A percentile compares a stretch with the other conserved stretches of the same genome.
These are phyloP conservation scores for Linum usitatissimum DNA, from an alignment of 345 rosid species.

Conservation along the genomic window DNA sequence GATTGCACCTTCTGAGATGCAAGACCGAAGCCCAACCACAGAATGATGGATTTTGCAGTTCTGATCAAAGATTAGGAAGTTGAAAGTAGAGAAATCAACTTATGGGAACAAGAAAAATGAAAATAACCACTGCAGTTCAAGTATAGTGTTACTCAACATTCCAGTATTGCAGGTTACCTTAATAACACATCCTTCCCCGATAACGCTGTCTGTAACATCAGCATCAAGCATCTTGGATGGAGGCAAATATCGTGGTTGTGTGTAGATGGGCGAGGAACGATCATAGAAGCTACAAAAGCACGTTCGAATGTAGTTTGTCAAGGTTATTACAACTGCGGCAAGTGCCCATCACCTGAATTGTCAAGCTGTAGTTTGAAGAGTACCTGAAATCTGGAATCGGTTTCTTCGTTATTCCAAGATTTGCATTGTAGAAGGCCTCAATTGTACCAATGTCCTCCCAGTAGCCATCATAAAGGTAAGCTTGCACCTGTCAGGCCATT, in stretches of 20 bases:
- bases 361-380: slow-evolving; percentile 2
- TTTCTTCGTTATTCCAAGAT: slow-evolving; percentile 85
- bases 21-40: slow-evolving; percentile 87
- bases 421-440: slow-evolving; percentile 92
- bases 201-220: slow-evolving; percentile 90
- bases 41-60: slow-evolving; percentile 94
- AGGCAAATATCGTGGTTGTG: slow-evolving; percentile 92
- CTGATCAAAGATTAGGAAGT: slow-evolving; percentile 25
- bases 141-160: background rate
- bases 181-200: slow-evolving; percentile 95
- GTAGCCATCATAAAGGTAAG: slow-evolving; percentile 89
- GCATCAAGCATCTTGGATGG: slow-evolving; percentile 98
- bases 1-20: slow-evolving; percentile 92
- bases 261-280: slow-evolving; percentile 90
- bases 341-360: background rate
- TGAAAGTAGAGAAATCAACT: background rate
- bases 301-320: background rate
- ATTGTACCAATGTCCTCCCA: slow-evolving; percentile 99
- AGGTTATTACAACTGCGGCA: background rate
- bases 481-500: slow-evolving; percentile 59
- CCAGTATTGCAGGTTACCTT: slow-evolving; percentile 34
- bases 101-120: background rate
- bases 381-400: slow-evolving; percentile 95
- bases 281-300: slow-evolving; percentile 66
- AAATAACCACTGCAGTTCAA: too few species aligned